These are phyloP conservation scores for Tubosaeta sp. DNA, from an alignment of 768 basidiomycete species.

Conservation along the genomic window DNA sequence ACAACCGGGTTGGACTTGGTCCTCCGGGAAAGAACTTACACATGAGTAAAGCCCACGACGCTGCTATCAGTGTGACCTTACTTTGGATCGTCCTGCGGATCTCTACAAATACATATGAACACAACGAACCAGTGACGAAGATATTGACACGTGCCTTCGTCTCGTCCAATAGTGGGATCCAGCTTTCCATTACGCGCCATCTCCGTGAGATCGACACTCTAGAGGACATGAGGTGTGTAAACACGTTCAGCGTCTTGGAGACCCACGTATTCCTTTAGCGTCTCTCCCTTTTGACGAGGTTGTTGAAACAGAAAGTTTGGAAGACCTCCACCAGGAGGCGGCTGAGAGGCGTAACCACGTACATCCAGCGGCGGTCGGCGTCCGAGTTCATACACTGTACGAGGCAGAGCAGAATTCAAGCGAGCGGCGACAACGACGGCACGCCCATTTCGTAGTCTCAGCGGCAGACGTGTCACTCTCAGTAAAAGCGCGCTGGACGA, in stretches of 20 bases:
- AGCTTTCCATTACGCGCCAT: slow-evolving; percentile 80
- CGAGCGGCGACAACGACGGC: slow-evolving; percentile 5
- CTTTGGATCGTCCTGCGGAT: slow-evolving; percentile 90
- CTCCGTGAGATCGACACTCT: slow-evolving; percentile 84
- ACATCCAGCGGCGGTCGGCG: background rate
- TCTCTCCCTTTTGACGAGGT: slow-evolving; percentile 76
- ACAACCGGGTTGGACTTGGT: slow-evolving; percentile 93
- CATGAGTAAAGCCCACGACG: background rate
- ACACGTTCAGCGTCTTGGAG: slow-evolving; percentile 8
- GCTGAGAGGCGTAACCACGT: slow-evolving; percentile 47
- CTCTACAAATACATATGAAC: slow-evolving; percentile 39
- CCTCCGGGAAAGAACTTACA: slow-evolving; percentile 71
- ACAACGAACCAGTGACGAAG: background rate
- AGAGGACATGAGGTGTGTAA: background rate
- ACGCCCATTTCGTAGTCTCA: slow-evolving; percentile 19
- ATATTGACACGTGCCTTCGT: slow-evolving; percentile 52
- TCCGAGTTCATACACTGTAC: background rate
- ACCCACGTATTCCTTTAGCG: slow-evolving; percentile 74
- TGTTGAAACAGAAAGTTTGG: slow-evolving; percentile 55
- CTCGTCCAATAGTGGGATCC: slow-evolving; percentile 87
- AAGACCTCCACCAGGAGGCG: slow-evolving; percentile 42
- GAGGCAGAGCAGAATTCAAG: background rate
- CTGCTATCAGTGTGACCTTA: slow-evolving; percentile 31
- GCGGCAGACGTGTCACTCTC: slow-evolving; percentile 8
- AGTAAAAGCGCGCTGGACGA: background rate